A percentile compares a stretch with the other conserved stretches of the same genome.
These are phyloP conservation scores for Serendipita sp. DNA, from an alignment of 768 basidiomycete genomes.

Conservation along the genomic window DNA sequence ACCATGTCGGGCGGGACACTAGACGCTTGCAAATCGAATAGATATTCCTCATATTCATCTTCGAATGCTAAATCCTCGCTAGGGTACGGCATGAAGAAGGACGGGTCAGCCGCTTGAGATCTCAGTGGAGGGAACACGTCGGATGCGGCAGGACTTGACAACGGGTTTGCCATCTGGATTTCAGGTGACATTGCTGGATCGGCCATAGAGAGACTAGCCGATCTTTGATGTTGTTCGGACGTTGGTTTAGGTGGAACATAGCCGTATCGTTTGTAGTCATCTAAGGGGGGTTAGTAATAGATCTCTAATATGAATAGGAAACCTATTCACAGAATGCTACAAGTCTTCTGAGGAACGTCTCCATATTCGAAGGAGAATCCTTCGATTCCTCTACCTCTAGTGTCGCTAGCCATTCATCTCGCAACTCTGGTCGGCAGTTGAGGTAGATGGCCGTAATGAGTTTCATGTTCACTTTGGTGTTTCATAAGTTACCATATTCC, in stretches of 20 bases:
- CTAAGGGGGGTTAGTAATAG: slow-evolving; percentile 22
- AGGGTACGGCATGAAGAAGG: slow-evolving; percentile 76
- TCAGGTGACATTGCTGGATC: slow-evolving; percentile 23
- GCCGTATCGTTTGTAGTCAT: slow-evolving; percentile 85
- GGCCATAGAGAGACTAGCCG: slow-evolving; percentile 62
- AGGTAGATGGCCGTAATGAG: slow-evolving; percentile 97
- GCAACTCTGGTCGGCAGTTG: slow-evolving; percentile 88
- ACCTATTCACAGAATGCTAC: slow-evolving; percentile 74
- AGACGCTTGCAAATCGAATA: slow-evolving; percentile 71
- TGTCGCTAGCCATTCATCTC: slow-evolving; percentile 95
- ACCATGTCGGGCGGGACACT: slow-evolving; percentile 33
- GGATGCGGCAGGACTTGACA: slow-evolving; percentile 67
- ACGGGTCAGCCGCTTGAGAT: slow-evolving; percentile 67
- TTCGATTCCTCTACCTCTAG: slow-evolving; percentile 79
- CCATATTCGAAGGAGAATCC: slow-evolving; percentile 66
- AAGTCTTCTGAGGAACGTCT: slow-evolving; percentile 68
- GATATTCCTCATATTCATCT: slow-evolving; percentile 90
- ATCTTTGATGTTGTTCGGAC: slow-evolving; percentile 54
- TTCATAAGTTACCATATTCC: background rate
- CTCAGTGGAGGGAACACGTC: slow-evolving; percentile 94
- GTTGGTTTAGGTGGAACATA: slow-evolving; percentile 25
- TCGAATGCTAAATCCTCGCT: slow-evolving; percentile 91
- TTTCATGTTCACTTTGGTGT: slow-evolving; percentile 84
- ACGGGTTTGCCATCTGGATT: slow-evolving; percentile 62
- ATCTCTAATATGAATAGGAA: background rate